Evolutionary conservation across 116 monocot species (phyloP).

Genomic region (Cymodocea nodosa): DNA sequence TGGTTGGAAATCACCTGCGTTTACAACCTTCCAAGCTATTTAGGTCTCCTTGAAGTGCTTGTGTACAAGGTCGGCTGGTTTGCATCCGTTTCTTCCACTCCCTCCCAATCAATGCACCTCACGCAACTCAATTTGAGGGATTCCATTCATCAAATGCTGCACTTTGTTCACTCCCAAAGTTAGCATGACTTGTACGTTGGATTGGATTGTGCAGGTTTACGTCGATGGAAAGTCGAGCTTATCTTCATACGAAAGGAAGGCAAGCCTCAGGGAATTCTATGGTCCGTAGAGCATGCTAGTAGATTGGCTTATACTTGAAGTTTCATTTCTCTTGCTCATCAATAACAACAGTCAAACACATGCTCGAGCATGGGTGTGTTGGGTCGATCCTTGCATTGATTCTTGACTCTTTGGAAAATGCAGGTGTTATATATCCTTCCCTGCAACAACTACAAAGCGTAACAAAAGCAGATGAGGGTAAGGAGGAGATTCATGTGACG

Average conservation of each 20-base stretch:
- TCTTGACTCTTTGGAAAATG: constrained; percentile 8
- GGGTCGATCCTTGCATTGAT: no score
- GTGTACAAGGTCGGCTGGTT: constrained; percentile 56
- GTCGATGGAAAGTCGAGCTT: constrained; percentile 48
- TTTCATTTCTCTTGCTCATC: no score
- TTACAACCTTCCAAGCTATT: constrained; percentile 55
- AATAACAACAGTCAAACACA: not conserved
- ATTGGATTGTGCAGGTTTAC: constrained; percentile 40
- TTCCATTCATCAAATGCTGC: not conserved
- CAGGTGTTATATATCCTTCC: constrained; percentile 86
- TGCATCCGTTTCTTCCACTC: not conserved
- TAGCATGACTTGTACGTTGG: not conserved
- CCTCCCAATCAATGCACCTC: not conserved
- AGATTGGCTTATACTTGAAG: no score
- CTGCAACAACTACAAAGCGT: constrained; percentile 78
- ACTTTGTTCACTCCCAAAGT: no score
- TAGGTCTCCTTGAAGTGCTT: constrained; percentile 70
- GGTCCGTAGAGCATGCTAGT: constrained; percentile 19
- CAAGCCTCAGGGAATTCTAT: constrained; percentile 83
- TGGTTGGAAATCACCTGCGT: constrained; percentile 55
- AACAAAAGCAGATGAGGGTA: constrained; percentile 29
- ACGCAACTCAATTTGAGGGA: not conserved
- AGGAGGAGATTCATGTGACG: constrained; percentile 17
- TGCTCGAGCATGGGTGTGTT: no score
- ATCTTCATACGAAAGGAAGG: constrained; percentile 67